Evolutionary conservation across 768 basidiomycete genomes (phyloP), one percentile per base, ranked within the genome.

Genomic region (Collybia sordida): DNA sequence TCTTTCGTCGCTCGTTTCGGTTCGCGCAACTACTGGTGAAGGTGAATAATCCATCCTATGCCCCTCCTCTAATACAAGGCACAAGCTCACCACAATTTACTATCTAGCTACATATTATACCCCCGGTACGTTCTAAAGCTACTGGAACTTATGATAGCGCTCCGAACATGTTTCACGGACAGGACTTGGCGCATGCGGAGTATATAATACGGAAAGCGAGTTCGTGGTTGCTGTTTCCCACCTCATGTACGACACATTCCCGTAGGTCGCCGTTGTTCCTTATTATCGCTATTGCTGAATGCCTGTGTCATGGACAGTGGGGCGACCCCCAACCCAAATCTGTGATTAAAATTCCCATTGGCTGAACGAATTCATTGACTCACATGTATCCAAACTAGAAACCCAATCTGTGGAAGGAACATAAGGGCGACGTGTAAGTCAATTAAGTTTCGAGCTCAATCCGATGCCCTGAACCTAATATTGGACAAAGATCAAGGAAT

Each of bases 111-210:
- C 31, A 11, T 6, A 11, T 14, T 31, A 31, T 31, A 31, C 31
- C 3, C 31, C 31, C 14, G 31, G 31, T 31, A 31, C 11, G 31
- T 11, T 14, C 31, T 11, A 7, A 31, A 11, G 3, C 31, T 31
- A 6, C 31, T 31, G 3, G 4, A 27, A 11, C 11, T 11, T 31
- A 12, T 11, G 31, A 31, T 11, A 3, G 5, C 31, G 14, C 31
- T 11, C 31, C 14, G 31, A 31, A 7, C 11, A 27, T 54, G 44
- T 34, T 55, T 46, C 22, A 14, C 17, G 41, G 75, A 73, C 82
- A 51, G 86, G 84, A 45, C 74, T 86, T 35, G 83, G 82, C 46
- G 76, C 86, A 7, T 88, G 86, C 62, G 85, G 85, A 42, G 73
- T 78, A 55, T 72, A 67, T 38, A 85, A 83, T 69, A 65, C 51